Evolutionary conservation across 257 asterid genomes (phyloP), one percentile per base, ranked within the genome.

Genomic region (Forsythia suspensa): DNA sequence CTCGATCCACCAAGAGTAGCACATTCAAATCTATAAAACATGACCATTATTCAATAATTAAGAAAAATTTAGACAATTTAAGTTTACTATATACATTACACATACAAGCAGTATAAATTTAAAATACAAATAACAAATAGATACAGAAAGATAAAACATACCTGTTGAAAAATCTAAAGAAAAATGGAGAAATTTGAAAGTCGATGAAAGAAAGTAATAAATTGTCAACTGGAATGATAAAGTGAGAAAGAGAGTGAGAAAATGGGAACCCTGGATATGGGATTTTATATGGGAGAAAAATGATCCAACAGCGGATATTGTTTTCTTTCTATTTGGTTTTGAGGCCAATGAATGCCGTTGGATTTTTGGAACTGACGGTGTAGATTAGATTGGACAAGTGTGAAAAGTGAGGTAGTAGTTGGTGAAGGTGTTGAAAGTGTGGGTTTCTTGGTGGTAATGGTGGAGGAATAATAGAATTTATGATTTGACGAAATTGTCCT

Each of bases 261-360:
- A 74, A 67, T n/a, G 61, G 29, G 80, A 71, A 79, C 78, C 87
- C 84, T 40, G 75, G 9, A 24, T 24, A 24, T 24, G 78, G 80
- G 76, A 6, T 74, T 88, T 86, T 90, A 90, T 86, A 86, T 13
- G 57, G 74, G 71, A 48, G 63, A 55, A 57, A 75, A 75, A 73
- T 29, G 67, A 80, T 84, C 84, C 76, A 15, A 87, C 89, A 91
- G 91, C 73, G 68, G 42, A 3, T 41, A 84, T 81, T 84, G 80
- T 66, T 87, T 90, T 94, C 91, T 92, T 89, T 95, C 86, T 79
- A 69, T 72, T 85, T 72, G 42, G 3, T 4, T 36, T 10, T 21
- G 79, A 29, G 76, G 9, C 48, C 63, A 59, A 43, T 78, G 15
- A 16, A 2, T 8, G 76, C 85, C 93, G 86, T 77, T 21, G 36